Base-by-base conservation (phyloP, 2,329 filamentous ascomycete species). In the Pyrenophora tritici-repentis region DNA sequence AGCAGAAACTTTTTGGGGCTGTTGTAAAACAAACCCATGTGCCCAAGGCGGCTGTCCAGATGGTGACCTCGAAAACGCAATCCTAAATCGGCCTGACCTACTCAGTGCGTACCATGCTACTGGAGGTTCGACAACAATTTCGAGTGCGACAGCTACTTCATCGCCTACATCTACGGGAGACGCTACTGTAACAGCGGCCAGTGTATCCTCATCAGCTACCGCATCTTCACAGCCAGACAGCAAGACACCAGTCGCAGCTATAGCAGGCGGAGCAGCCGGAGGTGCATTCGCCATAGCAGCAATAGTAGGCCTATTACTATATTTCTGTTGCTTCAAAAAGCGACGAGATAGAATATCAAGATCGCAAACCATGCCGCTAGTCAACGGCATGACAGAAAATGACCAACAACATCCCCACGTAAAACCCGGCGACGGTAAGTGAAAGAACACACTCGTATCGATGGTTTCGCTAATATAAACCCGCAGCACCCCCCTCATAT, bases 1-100 rank as follows among this genome's bases (percentile, higher is more conserved):
- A 7, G 12, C 9, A 51, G 37, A 67, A 5, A 62, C 62, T 0
- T 76, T 76, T 51, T 62, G 72, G 48, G 75, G 75, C 3, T 77
- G 75, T 55, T 76, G 75, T 49, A 63, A 56, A 38, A 61, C 55
- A 1, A 67, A 75, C 43, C 64, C 75, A 24, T 76, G 75, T 49
- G 56, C 36, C 2, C 43, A 63, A 20, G 58, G 58, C 3, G 50
- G 40, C 17, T 76, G 74, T 50, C 56, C 63, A 4, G 45, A 49
- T 3, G 59, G 48, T 0, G 58, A 68, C 41, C 64, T 76, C 6
- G 45, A 52, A 3, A 52, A 50, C 1, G 63, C 64, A 6, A 56
- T 64, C 2, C 32, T 62, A 2, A 55, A 61, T 17, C 53, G 56
- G n/a, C 35, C 42, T 0, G 58, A 58, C 8, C 33, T 53, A 6